Conservation (phyloP, 768 basidiomycete species). For the Candolleomyces aberdarensis region DNA sequence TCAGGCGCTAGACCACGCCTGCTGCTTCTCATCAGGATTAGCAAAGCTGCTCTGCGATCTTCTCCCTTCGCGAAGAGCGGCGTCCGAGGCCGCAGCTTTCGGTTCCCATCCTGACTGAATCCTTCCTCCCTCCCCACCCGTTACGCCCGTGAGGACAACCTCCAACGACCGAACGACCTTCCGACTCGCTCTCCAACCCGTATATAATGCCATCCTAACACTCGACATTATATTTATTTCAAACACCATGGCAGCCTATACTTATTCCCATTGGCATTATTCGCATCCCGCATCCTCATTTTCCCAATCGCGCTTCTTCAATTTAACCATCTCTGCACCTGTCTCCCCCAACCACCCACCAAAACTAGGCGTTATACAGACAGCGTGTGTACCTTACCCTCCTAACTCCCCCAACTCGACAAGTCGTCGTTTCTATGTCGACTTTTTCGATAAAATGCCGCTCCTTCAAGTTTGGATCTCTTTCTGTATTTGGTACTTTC, state of each 20-base stretch:
- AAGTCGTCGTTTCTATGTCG: not conserved
- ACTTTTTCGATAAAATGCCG: not conserved
- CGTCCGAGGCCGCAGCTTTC: not conserved
- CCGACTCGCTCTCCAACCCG: not conserved
- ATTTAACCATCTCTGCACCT: not conserved
- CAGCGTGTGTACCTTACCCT: not conserved
- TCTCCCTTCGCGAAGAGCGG: not conserved
- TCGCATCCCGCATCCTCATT: not conserved
- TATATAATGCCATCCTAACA: not conserved
- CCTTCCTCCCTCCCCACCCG: not conserved
- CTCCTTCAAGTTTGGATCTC: not conserved
- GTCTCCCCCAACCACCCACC: not conserved
- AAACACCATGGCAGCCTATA: not conserved
- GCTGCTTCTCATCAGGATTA: not conserved
- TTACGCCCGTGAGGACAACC: not conserved
- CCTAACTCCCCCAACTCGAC: not conserved
- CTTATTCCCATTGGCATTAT: not conserved
- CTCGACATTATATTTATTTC: not conserved
- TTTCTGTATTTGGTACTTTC: not conserved
- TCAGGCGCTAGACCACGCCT: not conserved
- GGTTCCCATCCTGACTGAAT: not conserved
- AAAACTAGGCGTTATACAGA: not conserved
- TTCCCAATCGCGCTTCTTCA: not conserved
- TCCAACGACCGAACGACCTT: not conserved
- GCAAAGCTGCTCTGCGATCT: conserved; percentile 2